Conservation (phyloP, 2,329 filamentous ascomycete genomes). For the Fusarium tupiense region DNA sequence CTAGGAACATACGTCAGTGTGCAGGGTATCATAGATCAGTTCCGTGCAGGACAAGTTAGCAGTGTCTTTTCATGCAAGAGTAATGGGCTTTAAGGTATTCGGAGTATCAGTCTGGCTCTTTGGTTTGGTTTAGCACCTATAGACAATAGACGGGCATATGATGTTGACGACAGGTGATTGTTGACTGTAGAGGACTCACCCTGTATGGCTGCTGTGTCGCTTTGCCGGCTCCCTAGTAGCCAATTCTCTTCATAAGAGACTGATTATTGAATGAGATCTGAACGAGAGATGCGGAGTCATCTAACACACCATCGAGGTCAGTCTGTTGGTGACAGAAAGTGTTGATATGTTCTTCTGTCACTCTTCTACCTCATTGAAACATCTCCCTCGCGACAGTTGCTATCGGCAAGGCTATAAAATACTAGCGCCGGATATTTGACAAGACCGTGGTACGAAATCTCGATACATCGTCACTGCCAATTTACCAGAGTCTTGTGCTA, state of each 20-base stretch:
- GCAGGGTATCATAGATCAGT: slow-evolving; percentile 80
- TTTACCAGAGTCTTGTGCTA: too few species aligned
- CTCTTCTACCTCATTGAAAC: neutral
- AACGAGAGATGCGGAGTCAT: neutral
- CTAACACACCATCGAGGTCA: too few species aligned
- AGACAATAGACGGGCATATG: neutral
- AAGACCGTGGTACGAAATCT: accelerated
- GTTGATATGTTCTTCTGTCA: neutral
- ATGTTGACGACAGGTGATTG: neutral
- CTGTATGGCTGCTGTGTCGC: neutral
- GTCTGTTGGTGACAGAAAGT: neutral
- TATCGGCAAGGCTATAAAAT: neutral
- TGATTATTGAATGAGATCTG: accelerated
- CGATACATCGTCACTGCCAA: neutral
- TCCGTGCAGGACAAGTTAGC: slow-evolving; percentile 69
- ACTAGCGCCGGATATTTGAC: accelerated
- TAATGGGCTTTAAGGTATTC: slow-evolving; percentile 65
- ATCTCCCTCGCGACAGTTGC: neutral
- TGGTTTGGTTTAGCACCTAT: neutral
- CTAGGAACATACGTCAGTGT: slow-evolving; percentile 84
- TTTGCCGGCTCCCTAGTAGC: too few species aligned
- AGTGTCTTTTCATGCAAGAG: slow-evolving; percentile 79
- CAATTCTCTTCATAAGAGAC: neutral
- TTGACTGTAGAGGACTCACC: neutral
- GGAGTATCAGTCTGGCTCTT: neutral